phyloP scores from a whole-genome alignment of 1,284 basidiomycete species.

The Thelephora terrestris region DNA sequence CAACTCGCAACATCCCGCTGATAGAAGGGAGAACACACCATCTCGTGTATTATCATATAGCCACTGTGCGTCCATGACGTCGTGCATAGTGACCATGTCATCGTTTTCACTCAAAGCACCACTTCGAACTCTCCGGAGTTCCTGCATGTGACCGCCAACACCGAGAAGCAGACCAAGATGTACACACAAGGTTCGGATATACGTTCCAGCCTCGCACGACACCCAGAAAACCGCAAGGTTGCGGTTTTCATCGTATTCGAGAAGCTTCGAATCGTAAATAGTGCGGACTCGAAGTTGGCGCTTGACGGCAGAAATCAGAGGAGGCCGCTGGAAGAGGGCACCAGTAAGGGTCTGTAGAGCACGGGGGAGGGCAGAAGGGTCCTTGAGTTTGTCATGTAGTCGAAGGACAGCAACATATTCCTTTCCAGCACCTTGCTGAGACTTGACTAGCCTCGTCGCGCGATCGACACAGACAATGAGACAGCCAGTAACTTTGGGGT shows the following conservation, averaged over 20 bases:
- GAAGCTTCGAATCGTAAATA: slow-evolving; percentile 92
- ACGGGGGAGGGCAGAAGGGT: slow-evolving; percentile 81
- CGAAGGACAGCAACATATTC: slow-evolving; percentile 97
- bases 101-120: slow-evolving; percentile 97
- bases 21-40: slow-evolving; percentile 33
- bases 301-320: slow-evolving; percentile 98
- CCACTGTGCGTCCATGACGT: slow-evolving; percentile 99
- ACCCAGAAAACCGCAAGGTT: slow-evolving; percentile 99
- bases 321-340: slow-evolving; percentile 97
- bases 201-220: slow-evolving; percentile 96
- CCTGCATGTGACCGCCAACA: slow-evolving; percentile 99
- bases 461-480: slow-evolving; percentile 99
- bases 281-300: slow-evolving; percentile 97
- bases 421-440: slow-evolving; percentile 96
- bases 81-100: slow-evolving; percentile 99
- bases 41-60: slow-evolving; percentile 98
- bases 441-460: slow-evolving; percentile 99
- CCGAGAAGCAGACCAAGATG: slow-evolving; percentile 93
- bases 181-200: slow-evolving; percentile 97
- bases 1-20: not conserved
- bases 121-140: slow-evolving; percentile 88
- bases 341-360: slow-evolving; percentile 96
- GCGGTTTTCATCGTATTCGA: slow-evolving; percentile 97
- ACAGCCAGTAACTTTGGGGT: slow-evolving; percentile 99
- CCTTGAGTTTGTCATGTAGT: slow-evolving; percentile 76